Base-by-base conservation (phyloP, 345 rosid species). In the Dipteronia sinensis region DNA sequence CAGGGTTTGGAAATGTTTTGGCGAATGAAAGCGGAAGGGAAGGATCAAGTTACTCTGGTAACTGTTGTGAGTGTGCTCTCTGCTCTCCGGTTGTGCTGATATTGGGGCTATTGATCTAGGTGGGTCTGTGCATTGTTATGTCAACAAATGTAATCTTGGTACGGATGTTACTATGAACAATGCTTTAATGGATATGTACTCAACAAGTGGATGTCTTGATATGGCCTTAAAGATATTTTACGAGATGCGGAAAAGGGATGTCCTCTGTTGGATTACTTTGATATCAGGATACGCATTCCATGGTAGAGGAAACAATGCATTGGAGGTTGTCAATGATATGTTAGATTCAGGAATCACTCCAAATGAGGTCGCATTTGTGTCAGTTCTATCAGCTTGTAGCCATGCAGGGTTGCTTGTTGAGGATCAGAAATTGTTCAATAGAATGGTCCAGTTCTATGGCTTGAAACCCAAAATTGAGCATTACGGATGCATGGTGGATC, bases 101-200 rank as follows among this genome's bases (percentile, higher is more conserved):
- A 72, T 74, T 23, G 87, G 83, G 23, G 81, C 81, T 71, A 25
- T 59, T 74, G 80, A 77, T 64, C 23, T 27, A 62, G 79, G 87
- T 71, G 16, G 53, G 31, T 49, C 73, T 42, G 44, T 77, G 82
- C 82, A 85, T 77, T 40, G 75, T 67, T 77, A 77, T 82, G 77
- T 79, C 65, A 38, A 55, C 15, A 79, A 82, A 59, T 73, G 46
- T 27, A 73, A 79, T 44, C 20, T 76, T 51, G 65, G 10, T 23
- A 51, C 56, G 20, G 51, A 74, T 79, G 65, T 74, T 44, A 75
- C 29, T 53, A 72, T 85, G 59, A 80, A 73, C 31, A 85, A 82
- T 63, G 87, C 87, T 61, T 77, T 85, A 55, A 85, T 77, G 65
- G 83, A 82, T 82, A 82, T 85, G 85, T 82, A 85, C 58, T 75